Base-by-base conservation (phyloP, 108 stramenopile genomes). In the Nannochloropsis gaditana region DNA sequence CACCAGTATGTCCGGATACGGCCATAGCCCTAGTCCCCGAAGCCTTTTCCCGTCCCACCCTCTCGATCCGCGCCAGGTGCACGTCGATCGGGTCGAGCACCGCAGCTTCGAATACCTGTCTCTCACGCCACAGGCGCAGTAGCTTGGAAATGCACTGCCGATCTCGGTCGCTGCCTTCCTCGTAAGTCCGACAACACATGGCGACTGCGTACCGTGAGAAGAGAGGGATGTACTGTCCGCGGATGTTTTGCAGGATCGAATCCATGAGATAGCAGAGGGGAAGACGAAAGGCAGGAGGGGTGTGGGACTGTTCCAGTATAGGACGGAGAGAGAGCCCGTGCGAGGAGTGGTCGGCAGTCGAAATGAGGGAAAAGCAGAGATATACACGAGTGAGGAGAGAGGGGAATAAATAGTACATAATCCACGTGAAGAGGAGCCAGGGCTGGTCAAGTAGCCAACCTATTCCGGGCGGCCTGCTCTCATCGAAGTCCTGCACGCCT, bases 191-290 rank as follows among this genome's bases (percentile, higher is more conserved):
- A 50, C 47, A 50, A 15, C 47, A 50, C 47, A 50, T 50, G 47
- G 47, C 47, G 11, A 50, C 47, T 50, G 47, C 47, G 47, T 50
- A 50, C 11, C 47, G 47, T 10, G 47, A 10, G 47, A 50, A 50
- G 47, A 50, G 47, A 15, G 47, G 15, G 10, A 50, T 50, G 47
- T 50, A 50, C 47, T 50, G 47, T 15, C 47, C 47, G 47, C 47
- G 47, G 47, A 50, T 15, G 47, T 50, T 50, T 15, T 50, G 47
- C 47, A 50, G 47, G 47, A 50, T 50, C 15, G 47, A 50, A 15
- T 50, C 47, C 47, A 50, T 50, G 47, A 50, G 47, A 50, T 50
- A 50, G 47, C 47, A 50, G 47, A 50, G 47, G 47, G 47, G 47
- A 15, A 50, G 47, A 15, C 47, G 47, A 50, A 11, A 50, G 47